A percentile compares a stretch with the other conserved stretches of the same genome.
phyloP scores from a whole-genome alignment of 768 basidiomycete genomes.

The Leccinum disarticulatum region DNA sequence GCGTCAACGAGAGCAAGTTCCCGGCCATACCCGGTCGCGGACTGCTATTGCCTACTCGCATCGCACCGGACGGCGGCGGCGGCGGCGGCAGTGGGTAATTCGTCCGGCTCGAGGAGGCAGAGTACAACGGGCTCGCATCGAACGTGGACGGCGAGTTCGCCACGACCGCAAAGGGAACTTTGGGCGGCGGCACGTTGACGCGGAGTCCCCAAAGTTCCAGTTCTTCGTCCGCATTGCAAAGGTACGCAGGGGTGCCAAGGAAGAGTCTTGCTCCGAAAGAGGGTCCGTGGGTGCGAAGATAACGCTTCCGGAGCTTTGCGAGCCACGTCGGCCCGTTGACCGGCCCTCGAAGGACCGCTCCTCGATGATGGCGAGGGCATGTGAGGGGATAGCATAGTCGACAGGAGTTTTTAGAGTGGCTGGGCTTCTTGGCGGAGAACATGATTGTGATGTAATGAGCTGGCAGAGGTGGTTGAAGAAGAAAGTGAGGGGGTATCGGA shows the following conservation, averaged over 20 bases:
- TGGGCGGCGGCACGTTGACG: conserved; percentile 27
- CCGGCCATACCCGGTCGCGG: conserved; percentile 13
- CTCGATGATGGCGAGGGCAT: conserved; percentile 39
- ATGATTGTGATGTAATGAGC: conserved; percentile 34
- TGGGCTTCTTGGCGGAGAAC: conserved; percentile 36
- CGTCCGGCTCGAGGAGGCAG: neutral
- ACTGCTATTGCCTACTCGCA: neutral
- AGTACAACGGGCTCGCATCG: conserved; percentile 2
- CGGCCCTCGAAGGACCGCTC: conserved; percentile 32
- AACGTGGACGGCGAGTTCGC: conserved; percentile 15
- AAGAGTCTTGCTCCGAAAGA: conserved; percentile 22
- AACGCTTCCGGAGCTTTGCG: conserved; percentile 24
- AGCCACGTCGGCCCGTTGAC: conserved; percentile 7
- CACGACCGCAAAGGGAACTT: conserved; percentile 18
- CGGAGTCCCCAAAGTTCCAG: conserved; percentile 32
- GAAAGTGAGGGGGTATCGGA: conserved; percentile 52
- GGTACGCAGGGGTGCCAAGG: conserved; percentile 1
- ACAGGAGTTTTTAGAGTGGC: conserved; percentile 32
- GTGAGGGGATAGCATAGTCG: conserved; percentile 24
- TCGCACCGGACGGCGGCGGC: neutral
- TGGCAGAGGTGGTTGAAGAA: conserved; percentile 40
- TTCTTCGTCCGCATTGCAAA: conserved; percentile 21
- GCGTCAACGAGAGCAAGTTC: conserved; percentile 28
- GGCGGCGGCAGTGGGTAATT: neutral
- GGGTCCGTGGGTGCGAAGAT: conserved; percentile 21